Conservation (phyloP, 331 rosid genomes). For the Phaseolus coccineus region DNA sequence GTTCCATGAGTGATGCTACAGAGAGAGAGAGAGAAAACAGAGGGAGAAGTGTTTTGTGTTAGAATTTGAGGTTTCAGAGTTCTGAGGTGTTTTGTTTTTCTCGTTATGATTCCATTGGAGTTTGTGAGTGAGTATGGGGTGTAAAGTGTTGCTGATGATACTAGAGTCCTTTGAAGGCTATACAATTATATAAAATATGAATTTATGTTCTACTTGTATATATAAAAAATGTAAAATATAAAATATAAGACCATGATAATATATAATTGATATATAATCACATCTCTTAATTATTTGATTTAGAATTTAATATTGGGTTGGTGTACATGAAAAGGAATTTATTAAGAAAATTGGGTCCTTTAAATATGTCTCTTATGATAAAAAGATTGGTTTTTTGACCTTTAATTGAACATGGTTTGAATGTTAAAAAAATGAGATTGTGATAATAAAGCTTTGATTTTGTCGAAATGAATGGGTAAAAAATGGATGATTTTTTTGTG, state of each 20-base stretch:
- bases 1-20: constrained; percentile 64
- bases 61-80: background rate
- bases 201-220: background rate
- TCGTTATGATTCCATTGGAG: constrained; percentile 51
- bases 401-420: background rate
- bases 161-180: constrained; percentile 23
- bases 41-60: constrained; percentile 42
- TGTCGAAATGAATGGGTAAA: constrained; percentile 29
- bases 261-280: background rate
- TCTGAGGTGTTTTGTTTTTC: background rate
- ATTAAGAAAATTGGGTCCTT: background rate
- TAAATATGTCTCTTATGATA: too few relatives aligned
- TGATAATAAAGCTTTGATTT: background rate
- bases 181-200: constrained; percentile 16
- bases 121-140: constrained; percentile 40
- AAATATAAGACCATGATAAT: too few relatives aligned
- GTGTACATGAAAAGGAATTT: background rate
- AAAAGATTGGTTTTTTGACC: too few relatives aligned
- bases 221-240: background rate
- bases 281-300: background rate
- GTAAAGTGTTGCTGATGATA: constrained; percentile 45
- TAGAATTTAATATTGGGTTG: background rate
- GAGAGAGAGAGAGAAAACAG: background rate
- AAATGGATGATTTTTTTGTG: constrained; percentile 9
- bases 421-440: background rate